Base-by-base conservation (phyloP, 495 filamentous ascomycete species). In the Penicillium verhagenii region DNA sequence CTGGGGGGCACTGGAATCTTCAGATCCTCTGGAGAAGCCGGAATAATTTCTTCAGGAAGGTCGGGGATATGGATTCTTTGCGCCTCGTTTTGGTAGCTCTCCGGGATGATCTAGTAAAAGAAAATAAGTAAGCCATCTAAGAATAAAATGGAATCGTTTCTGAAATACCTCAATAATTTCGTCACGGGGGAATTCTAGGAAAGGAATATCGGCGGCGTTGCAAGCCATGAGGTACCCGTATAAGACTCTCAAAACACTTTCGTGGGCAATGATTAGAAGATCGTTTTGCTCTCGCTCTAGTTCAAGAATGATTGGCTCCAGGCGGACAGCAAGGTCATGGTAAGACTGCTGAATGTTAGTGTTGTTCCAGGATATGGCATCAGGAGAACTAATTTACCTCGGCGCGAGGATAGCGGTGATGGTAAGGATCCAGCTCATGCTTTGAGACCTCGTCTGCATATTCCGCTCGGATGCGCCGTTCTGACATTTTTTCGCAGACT, bases 211-310 rank as follows among this genome's bases (percentile, higher is more conserved):
- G 58, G 85, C 86, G n/a, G 95, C 92, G 71, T 90, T 91, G 73
- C 95, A 97, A 53, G 96, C 95, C 95, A 97, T 97, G 31, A 97
- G 80, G 66, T 99, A 99, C 11, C 93, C 92, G 65, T 97, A 99
- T 21, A 99, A 77, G 38, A 99, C 95, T 45, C 95, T 89, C 43
- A 99, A 77, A 11, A 99, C 95, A 54, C 89, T 93, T 70, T 99
- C 95, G 65, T 99, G 95, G 13, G 95, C 95, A 67, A 99, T 96
- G 58, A 99, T 96, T 25, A 99, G 78, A 35, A 99, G 79, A 70
- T 99, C 95, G 54, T 95, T 96, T 65, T 96, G 89, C 68, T 99
- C 94, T 29, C 95, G 88, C 72, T 99, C 95, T 3, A 99, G 81
- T 71, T 99, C 95, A 9, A 99, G 82, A 69, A 99, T 99, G 56